Percentiles rank a stretch among this genome's conserved stretches.
These are phyloP conservation scores for Solanum infundibuliforme DNA, from an alignment of 257 asterid species.

Conservation along the genomic window DNA sequence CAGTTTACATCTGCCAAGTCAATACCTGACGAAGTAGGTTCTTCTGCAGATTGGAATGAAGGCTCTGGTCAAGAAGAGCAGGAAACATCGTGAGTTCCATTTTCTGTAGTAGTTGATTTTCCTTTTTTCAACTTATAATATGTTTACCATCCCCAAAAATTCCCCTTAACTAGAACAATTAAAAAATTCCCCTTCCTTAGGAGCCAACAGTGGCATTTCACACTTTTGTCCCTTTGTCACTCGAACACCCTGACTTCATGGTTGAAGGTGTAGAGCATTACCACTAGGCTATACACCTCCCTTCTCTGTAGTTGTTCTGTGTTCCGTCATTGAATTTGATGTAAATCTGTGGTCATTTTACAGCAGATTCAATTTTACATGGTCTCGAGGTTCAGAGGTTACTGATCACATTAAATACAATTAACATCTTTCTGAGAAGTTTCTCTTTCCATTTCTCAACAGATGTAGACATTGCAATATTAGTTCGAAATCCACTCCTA, in stretches of 20 bases:
- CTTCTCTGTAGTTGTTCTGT: background rate
- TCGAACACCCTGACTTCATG: background rate
- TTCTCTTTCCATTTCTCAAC: constrained; percentile 8
- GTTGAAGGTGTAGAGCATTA: background rate
- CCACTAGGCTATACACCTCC: background rate
- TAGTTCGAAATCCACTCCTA: constrained; percentile 90
- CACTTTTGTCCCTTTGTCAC: background rate
- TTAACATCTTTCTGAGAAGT: background rate
- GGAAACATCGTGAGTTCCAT: constrained; percentile 65
- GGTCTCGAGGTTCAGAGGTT: background rate
- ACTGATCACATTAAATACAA: background rate
- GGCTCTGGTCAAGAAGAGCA: constrained; percentile 63
- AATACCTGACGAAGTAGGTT: constrained; percentile 65
- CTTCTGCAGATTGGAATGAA: constrained; percentile 76
- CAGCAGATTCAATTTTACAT: background rate
- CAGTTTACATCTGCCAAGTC: constrained; percentile 89
- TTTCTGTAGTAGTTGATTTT: background rate
- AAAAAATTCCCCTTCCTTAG: background rate
- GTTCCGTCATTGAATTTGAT: background rate
- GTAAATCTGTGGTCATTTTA: background rate
- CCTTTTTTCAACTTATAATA: background rate
- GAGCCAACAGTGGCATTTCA: background rate
- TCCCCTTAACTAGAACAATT: background rate
- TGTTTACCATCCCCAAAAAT: background rate
- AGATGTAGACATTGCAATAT: constrained; percentile 88